Evolutionary conservation across 805 yeast species (phyloP).

Genomic region (Starmerella potacharoeniae): DNA sequence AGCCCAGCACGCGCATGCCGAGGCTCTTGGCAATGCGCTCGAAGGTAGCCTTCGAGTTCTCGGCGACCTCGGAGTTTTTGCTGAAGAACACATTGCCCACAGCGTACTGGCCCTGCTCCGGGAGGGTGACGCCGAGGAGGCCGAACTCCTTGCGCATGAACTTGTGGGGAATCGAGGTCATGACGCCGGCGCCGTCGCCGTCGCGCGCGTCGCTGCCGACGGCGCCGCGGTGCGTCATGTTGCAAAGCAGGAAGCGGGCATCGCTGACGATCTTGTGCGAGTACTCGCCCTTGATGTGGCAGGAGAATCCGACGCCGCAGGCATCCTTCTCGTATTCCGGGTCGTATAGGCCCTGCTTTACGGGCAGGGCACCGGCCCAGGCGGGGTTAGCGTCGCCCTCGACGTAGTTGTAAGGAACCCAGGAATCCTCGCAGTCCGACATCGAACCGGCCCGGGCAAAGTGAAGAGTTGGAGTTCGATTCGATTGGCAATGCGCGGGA

Average conservation of each 20-base stretch:
- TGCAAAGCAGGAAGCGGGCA: constrained; percentile 73
- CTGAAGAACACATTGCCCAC: constrained; percentile 91
- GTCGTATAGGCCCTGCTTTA: constrained; percentile 78
- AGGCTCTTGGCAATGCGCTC: constrained; percentile 66
- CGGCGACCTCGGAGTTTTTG: constrained; percentile 59
- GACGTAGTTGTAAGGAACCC: constrained; percentile 47
- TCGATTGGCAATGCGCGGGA: not conserved
- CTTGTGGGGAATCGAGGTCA: constrained; percentile 83
- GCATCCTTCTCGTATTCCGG: constrained; percentile 94
- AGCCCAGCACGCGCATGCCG: constrained; percentile 75
- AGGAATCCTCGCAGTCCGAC: constrained; percentile 14
- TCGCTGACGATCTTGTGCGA: constrained; percentile 91
- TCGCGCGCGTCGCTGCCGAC: constrained; percentile 91
- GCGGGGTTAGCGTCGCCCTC: constrained; percentile 69
- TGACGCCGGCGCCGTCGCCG: constrained; percentile 98
- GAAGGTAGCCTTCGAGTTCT: constrained; percentile 61
- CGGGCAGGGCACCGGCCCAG: constrained; percentile 87
- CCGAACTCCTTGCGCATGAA: constrained; percentile 79
- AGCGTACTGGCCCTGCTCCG: constrained; percentile 78
- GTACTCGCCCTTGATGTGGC: constrained; percentile 77
- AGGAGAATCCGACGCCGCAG: constrained; percentile 97
- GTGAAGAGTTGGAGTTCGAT: not conserved
- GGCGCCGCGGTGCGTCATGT: constrained; percentile 99
- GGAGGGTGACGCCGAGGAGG: constrained; percentile 55
- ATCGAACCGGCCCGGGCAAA: not conserved